These are phyloP conservation scores for Venturia nashicola DNA, from an alignment of 2,329 filamentous ascomycete species.

Conservation along the genomic window DNA sequence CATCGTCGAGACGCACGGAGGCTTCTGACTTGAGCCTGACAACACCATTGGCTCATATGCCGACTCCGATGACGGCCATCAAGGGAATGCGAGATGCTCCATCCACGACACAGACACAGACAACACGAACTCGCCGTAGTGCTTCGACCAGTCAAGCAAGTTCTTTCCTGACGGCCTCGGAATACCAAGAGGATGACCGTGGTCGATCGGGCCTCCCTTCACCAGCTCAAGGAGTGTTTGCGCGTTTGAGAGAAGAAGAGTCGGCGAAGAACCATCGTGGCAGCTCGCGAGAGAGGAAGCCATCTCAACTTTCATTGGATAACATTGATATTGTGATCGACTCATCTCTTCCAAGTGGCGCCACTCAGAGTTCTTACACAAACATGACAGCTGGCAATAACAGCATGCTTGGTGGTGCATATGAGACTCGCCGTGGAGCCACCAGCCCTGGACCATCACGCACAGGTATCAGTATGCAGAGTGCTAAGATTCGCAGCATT, in stretches of 20 bases:
- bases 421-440: conserved; percentile 15
- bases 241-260: conserved; percentile 46
- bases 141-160: conserved; percentile 8
- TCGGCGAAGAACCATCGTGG: conserved; percentile 53
- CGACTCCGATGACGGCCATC: conserved; percentile 12
- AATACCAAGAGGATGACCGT: conserved; percentile 3
- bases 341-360: conserved; percentile 13
- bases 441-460: conserved; percentile 23
- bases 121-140: conserved; percentile 5
- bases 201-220: conserved; percentile 8
- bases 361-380: conserved; percentile 36
- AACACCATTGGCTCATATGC: not conserved
- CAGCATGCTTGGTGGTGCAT: not conserved
- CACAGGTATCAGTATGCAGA: conserved; percentile 19
- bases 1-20: conserved; percentile 29
- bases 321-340: conserved; percentile 30
- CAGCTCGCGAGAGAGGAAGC: conserved; percentile 67
- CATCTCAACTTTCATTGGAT: conserved; percentile 48
- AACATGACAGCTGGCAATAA: conserved; percentile 18
- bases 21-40: conserved; percentile 13
- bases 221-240: conserved; percentile 31
- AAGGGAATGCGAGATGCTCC: conserved; percentile 8
- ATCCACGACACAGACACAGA: not conserved
- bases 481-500: conserved; percentile 51
- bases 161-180: not conserved